phyloP scores from a whole-genome alignment of 306 rosid genomes.

The Macrotyloma uniflorum region DNA sequence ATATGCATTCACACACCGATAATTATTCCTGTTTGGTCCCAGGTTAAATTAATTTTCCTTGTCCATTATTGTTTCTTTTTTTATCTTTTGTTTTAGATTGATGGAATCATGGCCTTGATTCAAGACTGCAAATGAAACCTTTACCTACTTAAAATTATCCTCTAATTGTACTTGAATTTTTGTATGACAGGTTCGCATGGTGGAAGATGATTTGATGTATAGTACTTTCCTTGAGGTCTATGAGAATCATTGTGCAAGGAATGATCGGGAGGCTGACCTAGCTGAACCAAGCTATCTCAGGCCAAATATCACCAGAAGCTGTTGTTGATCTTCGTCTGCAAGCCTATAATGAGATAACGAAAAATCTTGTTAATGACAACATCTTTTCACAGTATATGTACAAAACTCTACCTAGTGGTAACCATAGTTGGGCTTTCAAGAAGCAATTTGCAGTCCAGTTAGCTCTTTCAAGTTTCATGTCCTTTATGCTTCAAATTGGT shows the following conservation, averaged over 20 bases:
- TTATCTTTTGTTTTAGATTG: not conserved
- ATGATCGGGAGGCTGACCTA: slow-evolving; percentile 95
- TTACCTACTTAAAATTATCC: not conserved
- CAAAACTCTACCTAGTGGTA: slow-evolving; percentile 86
- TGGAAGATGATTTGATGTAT: slow-evolving; percentile 98
- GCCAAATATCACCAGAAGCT: slow-evolving; percentile 88
- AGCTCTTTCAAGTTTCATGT: slow-evolving; percentile 96
- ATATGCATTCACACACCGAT: slow-evolving; percentile 94
- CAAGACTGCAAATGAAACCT: not conserved
- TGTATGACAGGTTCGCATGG: slow-evolving; percentile 91
- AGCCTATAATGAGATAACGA: slow-evolving; percentile 81
- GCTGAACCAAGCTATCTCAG: slow-evolving; percentile 92
- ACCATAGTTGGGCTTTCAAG: slow-evolving; percentile 98
- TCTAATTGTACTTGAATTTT: slow-evolving; percentile 33
- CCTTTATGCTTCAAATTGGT: slow-evolving; percentile 93
- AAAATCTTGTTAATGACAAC: slow-evolving; percentile 76
- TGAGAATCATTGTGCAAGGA: slow-evolving; percentile 97
- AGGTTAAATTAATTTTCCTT: slow-evolving; percentile 56
- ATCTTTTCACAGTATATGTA: slow-evolving; percentile 98
- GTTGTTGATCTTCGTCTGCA: slow-evolving; percentile 91
- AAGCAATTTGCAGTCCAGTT: slow-evolving; percentile 98
- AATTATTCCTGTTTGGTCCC: slow-evolving; percentile 99
- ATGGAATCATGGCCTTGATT: not conserved
- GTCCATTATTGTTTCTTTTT: slow-evolving; percentile 17
- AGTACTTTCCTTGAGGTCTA: slow-evolving; percentile 99